Evolutionary conservation across 2,329 filamentous ascomycete species (phyloP), one percentile per base, ranked within the genome.

Genomic region (Talaromyces sp.): DNA sequence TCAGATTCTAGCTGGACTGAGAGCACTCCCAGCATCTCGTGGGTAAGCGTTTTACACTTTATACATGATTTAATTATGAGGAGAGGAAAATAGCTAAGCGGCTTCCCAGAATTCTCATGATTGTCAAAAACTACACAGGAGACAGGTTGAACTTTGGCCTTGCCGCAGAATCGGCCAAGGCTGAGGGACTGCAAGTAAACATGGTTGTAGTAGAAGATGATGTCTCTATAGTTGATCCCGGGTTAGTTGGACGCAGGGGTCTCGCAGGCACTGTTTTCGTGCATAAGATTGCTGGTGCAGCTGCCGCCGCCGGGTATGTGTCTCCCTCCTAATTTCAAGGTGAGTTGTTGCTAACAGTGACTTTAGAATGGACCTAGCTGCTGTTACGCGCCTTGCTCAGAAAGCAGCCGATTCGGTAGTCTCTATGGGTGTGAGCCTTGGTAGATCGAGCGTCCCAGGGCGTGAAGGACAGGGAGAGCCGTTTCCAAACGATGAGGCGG

Each of bases 41-140:
- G 44, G 44, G 22, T 59, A 13, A 19, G 33, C 5, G 22, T 27
- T 13, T 39, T 17, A 36, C 2, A 13, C 11, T n/a, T n/a, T n/a
- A n/a, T n/a, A n/a, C n/a, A n/a, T n/a, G n/a, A n/a, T n/a, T n/a
- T n/a, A n/a, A n/a, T n/a, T n/a, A n/a, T n/a, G n/a, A n/a, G n/a
- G n/a, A n/a, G n/a, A n/a, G n/a, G n/a, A n/a, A n/a, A n/a, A n/a
- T n/a, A n/a, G n/a, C n/a, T n/a, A n/a, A n/a, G n/a, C n/a, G n/a
- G n/a, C 55, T 3, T 25, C 22, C 17, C 25, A 60, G 58, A 3
- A 57, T 47, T 13, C 44, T 57, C n/a, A 25, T 60, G 22, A 47
- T 57, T 15, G 52, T 60, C 30, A 64, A 56, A 51, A 60, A 57
- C 6, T 61, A 59, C 57, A 59, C 57, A 11, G 58, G 42, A 53